Conservation (phyloP, 2,329 filamentous ascomycete species). For the Bipolaris gigantea region DNA sequence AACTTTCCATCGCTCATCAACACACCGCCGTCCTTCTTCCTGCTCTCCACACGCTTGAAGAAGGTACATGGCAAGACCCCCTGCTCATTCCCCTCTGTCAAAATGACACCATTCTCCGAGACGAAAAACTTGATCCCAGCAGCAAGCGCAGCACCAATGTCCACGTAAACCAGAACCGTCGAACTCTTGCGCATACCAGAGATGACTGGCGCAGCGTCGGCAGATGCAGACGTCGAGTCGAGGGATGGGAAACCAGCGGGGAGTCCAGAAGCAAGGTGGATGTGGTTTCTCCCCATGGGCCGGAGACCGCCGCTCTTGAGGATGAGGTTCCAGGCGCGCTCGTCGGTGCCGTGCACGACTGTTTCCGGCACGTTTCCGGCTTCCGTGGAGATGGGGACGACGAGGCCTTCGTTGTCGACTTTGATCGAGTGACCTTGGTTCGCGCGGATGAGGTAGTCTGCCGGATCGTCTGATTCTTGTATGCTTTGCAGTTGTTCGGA, state of each 20-base stretch:
- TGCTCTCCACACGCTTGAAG: slow-evolving; percentile 71
- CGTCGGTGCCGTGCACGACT: slow-evolving; percentile 88
- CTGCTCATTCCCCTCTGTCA: slow-evolving; percentile 54
- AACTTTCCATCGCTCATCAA: slow-evolving; percentile 72
- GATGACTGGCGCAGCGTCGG: slow-evolving; percentile 58
- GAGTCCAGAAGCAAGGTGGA: slow-evolving; percentile 82
- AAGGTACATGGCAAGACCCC: slow-evolving; percentile 49
- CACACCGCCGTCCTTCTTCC: slow-evolving; percentile 61
- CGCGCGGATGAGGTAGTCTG: slow-evolving; percentile 83
- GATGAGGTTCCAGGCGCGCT: slow-evolving; percentile 76
- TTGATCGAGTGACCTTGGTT: slow-evolving; percentile 93
- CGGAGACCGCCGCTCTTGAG: slow-evolving; percentile 74
- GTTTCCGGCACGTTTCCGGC: slow-evolving; percentile 61
- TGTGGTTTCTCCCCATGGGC: slow-evolving; percentile 81
- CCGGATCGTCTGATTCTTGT: slow-evolving; percentile 52
- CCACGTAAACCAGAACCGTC: slow-evolving; percentile 71
- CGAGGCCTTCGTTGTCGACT: slow-evolving; percentile 69
- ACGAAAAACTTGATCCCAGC: slow-evolving; percentile 71
- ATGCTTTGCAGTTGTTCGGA: slow-evolving; percentile 5
- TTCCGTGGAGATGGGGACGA: slow-evolving; percentile 64
- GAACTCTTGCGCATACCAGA: slow-evolving; percentile 74
- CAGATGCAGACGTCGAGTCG: slow-evolving; percentile 16
- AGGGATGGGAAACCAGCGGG: slow-evolving; percentile 51
- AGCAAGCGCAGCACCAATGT: slow-evolving; percentile 66
- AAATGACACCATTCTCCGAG: slow-evolving; percentile 54